Conservation (phyloP, 768 basidiomycete species). For the Candolleomyces aberdarensis region DNA sequence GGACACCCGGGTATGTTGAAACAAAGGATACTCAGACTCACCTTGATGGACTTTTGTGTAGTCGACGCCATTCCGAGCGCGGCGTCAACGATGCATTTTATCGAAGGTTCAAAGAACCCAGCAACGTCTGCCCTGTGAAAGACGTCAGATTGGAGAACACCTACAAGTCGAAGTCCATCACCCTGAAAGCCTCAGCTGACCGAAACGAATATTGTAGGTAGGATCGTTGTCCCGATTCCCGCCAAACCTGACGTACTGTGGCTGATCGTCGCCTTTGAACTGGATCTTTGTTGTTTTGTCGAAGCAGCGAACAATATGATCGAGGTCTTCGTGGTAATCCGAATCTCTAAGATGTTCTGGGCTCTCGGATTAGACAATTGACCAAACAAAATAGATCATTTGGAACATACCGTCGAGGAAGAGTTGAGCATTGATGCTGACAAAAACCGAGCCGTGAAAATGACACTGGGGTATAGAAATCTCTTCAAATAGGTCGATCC, state of each 20-base stretch:
- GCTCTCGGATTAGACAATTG: too few relatives aligned
- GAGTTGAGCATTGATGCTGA: neutral
- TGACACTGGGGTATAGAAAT: neutral
- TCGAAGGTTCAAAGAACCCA: conserved; percentile 24
- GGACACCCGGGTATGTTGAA: conserved; percentile 10
- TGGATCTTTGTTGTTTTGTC: conserved; percentile 45
- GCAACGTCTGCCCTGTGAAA: conserved; percentile 16
- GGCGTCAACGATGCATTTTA: conserved; percentile 20
- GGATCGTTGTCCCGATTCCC: conserved; percentile 35
- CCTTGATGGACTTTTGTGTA: conserved; percentile 10
- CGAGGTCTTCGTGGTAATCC: conserved; percentile 37
- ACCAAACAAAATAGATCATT: neutral
- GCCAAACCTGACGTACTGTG: conserved; percentile 46
- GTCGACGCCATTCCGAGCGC: neutral
- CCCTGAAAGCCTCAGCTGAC: conserved; percentile 42
- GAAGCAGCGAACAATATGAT: conserved; percentile 39
- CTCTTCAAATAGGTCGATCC: too few relatives aligned
- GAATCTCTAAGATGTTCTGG: conserved; percentile 36
- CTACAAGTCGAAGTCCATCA: conserved; percentile 11
- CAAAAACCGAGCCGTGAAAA: neutral
- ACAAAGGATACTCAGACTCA: conserved; percentile 21
- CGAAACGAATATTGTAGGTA: conserved; percentile 37
- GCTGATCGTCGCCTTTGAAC: conserved; percentile 37
- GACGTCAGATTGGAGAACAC: neutral
- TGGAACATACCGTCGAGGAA: neutral